Conservation (phyloP, 345 rosid genomes). For the Hirschfeldia incana region DNA sequence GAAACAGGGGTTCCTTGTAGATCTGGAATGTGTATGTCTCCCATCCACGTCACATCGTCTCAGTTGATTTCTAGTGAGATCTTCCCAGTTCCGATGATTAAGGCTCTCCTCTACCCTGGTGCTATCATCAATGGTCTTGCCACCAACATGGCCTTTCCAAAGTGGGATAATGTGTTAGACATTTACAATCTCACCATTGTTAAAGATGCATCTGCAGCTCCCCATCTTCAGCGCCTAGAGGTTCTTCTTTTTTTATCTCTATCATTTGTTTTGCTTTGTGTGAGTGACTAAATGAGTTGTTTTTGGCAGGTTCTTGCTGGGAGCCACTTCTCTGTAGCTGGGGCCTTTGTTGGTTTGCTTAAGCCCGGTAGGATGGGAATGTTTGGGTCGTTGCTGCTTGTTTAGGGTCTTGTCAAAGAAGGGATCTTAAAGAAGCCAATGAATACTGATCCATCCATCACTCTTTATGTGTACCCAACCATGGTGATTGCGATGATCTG, state of each 20-base stretch:
- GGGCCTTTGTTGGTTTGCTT: constrained; percentile 73
- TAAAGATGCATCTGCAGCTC: constrained; percentile 71
- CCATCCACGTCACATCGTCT: constrained; percentile 88
- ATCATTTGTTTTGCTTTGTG: neutral
- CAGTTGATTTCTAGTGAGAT: constrained; percentile 92
- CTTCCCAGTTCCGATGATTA: constrained; percentile 71
- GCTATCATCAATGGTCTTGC: constrained; percentile 64
- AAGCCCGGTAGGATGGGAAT: constrained; percentile 93
- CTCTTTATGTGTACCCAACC: constrained; percentile 77
- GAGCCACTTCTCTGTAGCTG: constrained; percentile 90
- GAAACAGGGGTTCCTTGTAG: constrained; percentile 80
- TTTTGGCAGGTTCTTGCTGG: constrained; percentile 84
- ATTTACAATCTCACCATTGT: constrained; percentile 67
- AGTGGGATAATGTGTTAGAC: constrained; percentile 66
- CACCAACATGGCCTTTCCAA: constrained; percentile 61
- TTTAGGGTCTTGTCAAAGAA: constrained; percentile 95
- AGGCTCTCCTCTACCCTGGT: constrained; percentile 85
- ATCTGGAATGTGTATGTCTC: constrained; percentile 86
- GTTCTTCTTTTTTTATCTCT: constrained; percentile 29
- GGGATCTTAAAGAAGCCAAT: constrained; percentile 79
- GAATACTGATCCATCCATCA: constrained; percentile 63
- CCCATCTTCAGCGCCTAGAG: constrained; percentile 93
- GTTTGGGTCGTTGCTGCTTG: constrained; percentile 80
- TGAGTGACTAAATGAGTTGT: neutral
- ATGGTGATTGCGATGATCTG: constrained; percentile 74